A percentile compares a stretch with the other conserved stretches of the same genome.
Conservation (phyloP, 495 filamentous ascomycete species). For the Annulohypoxylon stygium region DNA sequence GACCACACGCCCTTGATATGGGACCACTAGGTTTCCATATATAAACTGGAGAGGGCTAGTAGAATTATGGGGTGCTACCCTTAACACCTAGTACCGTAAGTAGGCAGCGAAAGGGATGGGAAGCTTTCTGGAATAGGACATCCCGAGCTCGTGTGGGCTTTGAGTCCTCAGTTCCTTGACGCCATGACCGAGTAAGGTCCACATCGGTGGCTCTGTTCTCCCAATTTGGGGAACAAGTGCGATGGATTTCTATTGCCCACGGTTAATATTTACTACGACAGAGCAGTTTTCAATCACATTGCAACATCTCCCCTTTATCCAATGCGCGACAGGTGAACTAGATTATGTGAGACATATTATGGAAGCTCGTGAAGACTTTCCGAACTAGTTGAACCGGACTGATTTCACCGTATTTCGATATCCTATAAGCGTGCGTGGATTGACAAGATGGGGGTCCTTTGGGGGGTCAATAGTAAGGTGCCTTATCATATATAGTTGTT, state of each 20-base stretch:
- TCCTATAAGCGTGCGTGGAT: slow-evolving; percentile 27
- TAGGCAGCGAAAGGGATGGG: background rate
- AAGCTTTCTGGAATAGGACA: slow-evolving; percentile 27
- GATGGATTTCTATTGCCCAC: slow-evolving; percentile 15
- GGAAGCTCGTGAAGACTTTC: slow-evolving; percentile 33
- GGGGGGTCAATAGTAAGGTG: slow-evolving; percentile 22
- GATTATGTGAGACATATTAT: slow-evolving; percentile 11
- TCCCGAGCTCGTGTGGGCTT: slow-evolving; percentile 4
- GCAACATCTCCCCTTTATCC: slow-evolving; percentile 25
- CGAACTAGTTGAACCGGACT: slow-evolving; percentile 37
- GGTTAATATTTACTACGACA: slow-evolving; percentile 21
- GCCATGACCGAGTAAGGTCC: background rate
- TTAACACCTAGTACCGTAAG: background rate
- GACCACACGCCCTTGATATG: background rate
- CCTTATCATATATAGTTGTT: slow-evolving; percentile 44
- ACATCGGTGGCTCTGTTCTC: slow-evolving; percentile 1
- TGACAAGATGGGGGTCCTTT: slow-evolving; percentile 37
- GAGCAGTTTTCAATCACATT: background rate
- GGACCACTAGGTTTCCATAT: background rate
- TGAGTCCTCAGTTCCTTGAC: background rate
- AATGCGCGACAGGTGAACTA: background rate
- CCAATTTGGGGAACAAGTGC: background rate
- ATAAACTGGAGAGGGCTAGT: background rate
- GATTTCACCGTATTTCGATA: slow-evolving; percentile 29
- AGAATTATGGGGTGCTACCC: background rate